Conservation (phyloP, 2,329 filamentous ascomycete species). For the Madurella fahalii region DNA sequence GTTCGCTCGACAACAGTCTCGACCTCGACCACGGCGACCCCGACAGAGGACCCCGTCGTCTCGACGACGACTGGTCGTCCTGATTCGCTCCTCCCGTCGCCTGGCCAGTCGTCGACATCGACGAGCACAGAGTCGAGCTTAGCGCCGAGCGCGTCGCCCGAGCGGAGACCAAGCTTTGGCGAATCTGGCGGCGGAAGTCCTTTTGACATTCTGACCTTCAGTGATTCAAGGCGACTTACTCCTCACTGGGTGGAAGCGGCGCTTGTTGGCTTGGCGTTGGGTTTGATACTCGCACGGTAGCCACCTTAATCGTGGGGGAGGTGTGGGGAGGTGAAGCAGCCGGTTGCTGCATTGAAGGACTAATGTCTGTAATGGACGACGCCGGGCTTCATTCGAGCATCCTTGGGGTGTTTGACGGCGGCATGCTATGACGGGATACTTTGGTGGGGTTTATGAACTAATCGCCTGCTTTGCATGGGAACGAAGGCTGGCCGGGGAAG, state of each 20-base stretch:
- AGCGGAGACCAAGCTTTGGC: neutral
- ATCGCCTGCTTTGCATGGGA: neutral
- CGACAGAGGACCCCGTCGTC: neutral
- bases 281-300: neutral
- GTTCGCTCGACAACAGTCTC: conserved; percentile 11
- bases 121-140: neutral
- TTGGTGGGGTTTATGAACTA: neutral
- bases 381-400: too few relatives aligned
- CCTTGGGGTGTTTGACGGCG: neutral
- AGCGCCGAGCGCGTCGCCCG: neutral
- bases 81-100: neutral
- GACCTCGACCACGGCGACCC: conserved; percentile 4
- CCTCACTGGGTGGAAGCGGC: neutral
- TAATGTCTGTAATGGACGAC: neutral
- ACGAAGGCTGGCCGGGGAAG: neutral
- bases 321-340: neutral
- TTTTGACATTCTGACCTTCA: conserved; percentile 22
- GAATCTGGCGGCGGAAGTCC: conserved; percentile 25
- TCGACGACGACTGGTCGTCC: neutral
- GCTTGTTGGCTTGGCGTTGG: neutral
- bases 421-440: neutral
- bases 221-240: neutral
- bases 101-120: neutral
- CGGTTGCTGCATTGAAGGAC: neutral
- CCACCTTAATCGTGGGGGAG: neutral